These are phyloP conservation scores for Globisporangium middletonii DNA, from an alignment of 352 stramenopile genomes.

Conservation along the genomic window DNA sequence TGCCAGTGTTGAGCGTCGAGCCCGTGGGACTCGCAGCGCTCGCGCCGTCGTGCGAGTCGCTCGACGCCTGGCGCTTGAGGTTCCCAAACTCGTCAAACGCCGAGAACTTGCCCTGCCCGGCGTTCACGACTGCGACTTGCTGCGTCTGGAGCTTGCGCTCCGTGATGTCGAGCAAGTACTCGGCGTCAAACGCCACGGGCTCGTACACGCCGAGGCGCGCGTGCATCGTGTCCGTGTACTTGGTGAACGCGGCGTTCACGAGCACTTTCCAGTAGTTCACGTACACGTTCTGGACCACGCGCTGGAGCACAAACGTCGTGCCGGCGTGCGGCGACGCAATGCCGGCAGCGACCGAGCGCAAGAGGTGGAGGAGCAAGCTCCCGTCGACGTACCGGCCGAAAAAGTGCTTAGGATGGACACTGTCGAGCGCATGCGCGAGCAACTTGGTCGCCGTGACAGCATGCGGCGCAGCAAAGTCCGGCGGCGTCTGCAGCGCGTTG, in stretches of 20 bases:
- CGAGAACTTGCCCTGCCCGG: conserved; percentile 54
- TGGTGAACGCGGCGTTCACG: conserved; percentile 40
- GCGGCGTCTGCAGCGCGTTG: conserved; percentile 29
- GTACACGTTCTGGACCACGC: conserved; percentile 53
- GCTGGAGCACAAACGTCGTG: conserved; percentile 43
- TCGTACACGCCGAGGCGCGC: conserved; percentile 58
- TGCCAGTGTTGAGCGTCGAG: conserved; percentile 48
- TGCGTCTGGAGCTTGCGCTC: conserved; percentile 57
- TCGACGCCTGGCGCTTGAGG: conserved; percentile 44
- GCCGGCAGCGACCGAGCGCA: conserved; percentile 39
- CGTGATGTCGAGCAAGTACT: conserved; percentile 68
- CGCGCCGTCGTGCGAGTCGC: conserved; percentile 3
- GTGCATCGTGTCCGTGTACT: conserved; percentile 59
- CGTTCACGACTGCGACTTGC: conserved; percentile 44
- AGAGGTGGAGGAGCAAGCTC: conserved; percentile 39
- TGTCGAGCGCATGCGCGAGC: conserved; percentile 44
- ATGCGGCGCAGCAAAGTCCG: conserved; percentile 21
- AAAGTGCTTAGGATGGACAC: conserved; percentile 43
- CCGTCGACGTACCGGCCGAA: conserved; percentile 61
- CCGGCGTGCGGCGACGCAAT: conserved; percentile 18
- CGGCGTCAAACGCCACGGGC: conserved; percentile 38
- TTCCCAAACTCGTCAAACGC: conserved; percentile 80
- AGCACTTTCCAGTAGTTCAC: conserved; percentile 60
- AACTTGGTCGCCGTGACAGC: conserved; percentile 56
- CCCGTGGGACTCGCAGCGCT: conserved; percentile 5